Base-by-base conservation (phyloP, 2,329 filamentous ascomycete species). In the Cercospora citrullina region DNA sequence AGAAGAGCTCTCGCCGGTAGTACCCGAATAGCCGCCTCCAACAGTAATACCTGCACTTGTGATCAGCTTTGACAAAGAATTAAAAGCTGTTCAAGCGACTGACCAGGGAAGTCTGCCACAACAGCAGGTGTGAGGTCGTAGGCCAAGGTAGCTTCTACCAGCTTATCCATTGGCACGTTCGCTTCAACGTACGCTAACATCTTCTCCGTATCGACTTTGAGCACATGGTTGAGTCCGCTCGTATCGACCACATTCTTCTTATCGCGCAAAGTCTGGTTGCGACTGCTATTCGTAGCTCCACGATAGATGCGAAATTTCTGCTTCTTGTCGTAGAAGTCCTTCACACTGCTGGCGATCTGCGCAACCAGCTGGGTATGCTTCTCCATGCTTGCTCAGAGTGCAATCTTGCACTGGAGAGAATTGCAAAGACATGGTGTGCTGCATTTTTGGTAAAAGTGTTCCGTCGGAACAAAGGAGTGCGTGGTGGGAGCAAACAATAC, bases 211-310 rank as follows among this genome's bases (percentile, higher is more conserved):
- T 92, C 85, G 58, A 94, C 80, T 8, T 82, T 78, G 9, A 94
- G 80, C n/a, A 94, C 86, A 77, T 86, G 84, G 70, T 82, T 84
- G 8, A 94, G 84, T 3, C 77, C 75, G 78, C 88, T 90, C 42
- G 89, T 92, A 77, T 92, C 89, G 65, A 94, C 83, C 10, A 87
- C 84, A 83, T 68, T 75, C 36, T 59, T 71, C 10, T 71, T 71
- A 45, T 77, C 73, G 48, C 73, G 73, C 60, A 79, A 77, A 12
- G 77, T 72, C 8, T 78, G 77, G 26, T 85, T 84, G 7, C 91
- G 88, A 48, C 91, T 93, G 78, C 88, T 91, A 80, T 92, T 93
- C 26, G 91, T 93, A 0, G 89, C 88, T 69, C 91, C 91, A 79
- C 93, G 91, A 73, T 88, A 91, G 75, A 93, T 89, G 18, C 90